Base-by-base conservation (phyloP, 2,329 filamentous ascomycete species). In the Diaporthe destruens region DNA sequence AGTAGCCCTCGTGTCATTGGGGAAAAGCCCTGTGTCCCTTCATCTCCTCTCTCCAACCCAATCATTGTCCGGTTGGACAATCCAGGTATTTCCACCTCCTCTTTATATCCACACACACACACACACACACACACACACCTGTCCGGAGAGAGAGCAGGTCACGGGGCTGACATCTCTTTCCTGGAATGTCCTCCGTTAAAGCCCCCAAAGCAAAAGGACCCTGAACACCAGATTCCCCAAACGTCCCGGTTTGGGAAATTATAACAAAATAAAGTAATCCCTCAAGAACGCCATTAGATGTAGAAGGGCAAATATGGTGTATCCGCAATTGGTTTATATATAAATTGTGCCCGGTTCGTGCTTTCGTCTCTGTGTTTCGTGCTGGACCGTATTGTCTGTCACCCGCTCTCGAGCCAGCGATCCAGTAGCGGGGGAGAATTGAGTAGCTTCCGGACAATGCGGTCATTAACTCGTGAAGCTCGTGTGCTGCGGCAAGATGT, bases 341-440 rank as follows among this genome's bases (percentile, higher is more conserved):
- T 63, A 68, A 59, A 25, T 74, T 74, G 67, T 72, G 59, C 66
- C 71, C 57, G 54, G 55, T 67, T 72, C 72, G 72, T 70, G 44
- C 47, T 61, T 63, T 74, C 72, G 68, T 73, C 73, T 69, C 68
- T 70, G 44, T 71, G 51, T 74, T 71, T 71, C 69, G 61, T 67
- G 69, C 59, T 76, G 66, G 71, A 63, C 70, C 70, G 71, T 71
- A 44, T 55, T 70, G 71, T 65, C 29, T 34, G 44, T 67, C 55
- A 59, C 42, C 65, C 51, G 44, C 56, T 59, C 59, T 68, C 53
- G 54, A 53, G 44, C 65, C 72, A 53, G 25, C 51, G 42, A 57
- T 69, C 61, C 66, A 56, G 59, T 47, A 25, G 54, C 36, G 36
- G 36, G 36, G 12, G 36, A 39, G 72, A 61, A 32, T 65, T 51